Conservation (phyloP, 1,284 basidiomycete genomes). For the Mrakiaceae sp. region DNA sequence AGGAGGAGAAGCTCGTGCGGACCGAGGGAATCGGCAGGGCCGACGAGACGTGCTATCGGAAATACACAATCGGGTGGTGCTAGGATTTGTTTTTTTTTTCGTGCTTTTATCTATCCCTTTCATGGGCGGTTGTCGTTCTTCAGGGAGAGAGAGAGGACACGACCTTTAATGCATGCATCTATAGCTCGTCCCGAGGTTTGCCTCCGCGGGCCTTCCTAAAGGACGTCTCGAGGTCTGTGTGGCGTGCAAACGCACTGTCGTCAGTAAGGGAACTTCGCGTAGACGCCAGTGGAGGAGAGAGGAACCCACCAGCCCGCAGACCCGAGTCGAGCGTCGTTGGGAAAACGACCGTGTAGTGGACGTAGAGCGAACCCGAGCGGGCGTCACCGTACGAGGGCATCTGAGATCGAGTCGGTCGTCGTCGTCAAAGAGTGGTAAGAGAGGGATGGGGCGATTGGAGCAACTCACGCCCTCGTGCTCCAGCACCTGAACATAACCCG, state of each 20-base stretch:
- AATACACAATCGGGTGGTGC: slow-evolving; percentile 55
- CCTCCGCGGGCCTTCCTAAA: slow-evolving; percentile 9
- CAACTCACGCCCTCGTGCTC: slow-evolving; percentile 58
- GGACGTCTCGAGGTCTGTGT: slow-evolving; percentile 7
- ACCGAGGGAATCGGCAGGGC: slow-evolving; percentile 26
- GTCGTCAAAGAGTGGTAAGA: background rate
- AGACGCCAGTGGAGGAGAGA: background rate
- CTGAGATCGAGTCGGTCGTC: slow-evolving; percentile 19
- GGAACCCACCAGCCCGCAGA: slow-evolving; percentile 50
- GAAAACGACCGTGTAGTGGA: slow-evolving; percentile 83
- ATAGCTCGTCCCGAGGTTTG: slow-evolving; percentile 12
- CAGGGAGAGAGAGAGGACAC: too few relatives aligned
- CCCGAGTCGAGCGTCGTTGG: slow-evolving; percentile 56
- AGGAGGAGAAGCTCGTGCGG: slow-evolving; percentile 19
- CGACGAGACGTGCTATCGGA: slow-evolving; percentile 50
- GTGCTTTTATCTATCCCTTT: too few relatives aligned
- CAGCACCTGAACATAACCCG: slow-evolving; percentile 78
- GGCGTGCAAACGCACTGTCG: background rate
- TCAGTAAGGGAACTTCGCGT: background rate
- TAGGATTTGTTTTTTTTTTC: too few relatives aligned
- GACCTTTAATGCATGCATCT: background rate
- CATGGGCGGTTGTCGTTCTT: too few relatives aligned
- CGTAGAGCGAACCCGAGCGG: slow-evolving; percentile 67
- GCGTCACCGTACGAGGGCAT: slow-evolving; percentile 62
- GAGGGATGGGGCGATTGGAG: background rate